Percentiles rank a stretch among this genome's conserved stretches.
phyloP scores from a whole-genome alignment of 202 grass and related monocot genomes.

The Carex arenaria region DNA sequence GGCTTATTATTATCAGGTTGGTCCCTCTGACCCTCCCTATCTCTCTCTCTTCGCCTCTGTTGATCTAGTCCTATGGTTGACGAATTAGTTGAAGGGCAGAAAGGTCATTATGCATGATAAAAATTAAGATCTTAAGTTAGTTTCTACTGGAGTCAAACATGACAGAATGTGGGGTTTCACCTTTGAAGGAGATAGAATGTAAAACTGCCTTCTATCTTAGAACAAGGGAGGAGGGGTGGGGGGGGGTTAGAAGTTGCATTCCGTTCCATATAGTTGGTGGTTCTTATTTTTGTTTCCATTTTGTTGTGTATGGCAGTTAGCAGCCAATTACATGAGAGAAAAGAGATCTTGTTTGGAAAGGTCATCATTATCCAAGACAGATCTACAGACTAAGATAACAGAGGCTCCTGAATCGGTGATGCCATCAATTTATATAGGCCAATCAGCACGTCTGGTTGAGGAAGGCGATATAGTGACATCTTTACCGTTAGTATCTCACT shows the following conservation, averaged over 20 bases:
- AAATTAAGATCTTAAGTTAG: not conserved
- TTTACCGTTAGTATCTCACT: conserved; percentile 61
- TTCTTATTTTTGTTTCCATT: conserved; percentile 27
- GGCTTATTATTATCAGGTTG: conserved; percentile 97
- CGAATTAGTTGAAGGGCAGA: not conserved
- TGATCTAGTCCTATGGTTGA: not conserved
- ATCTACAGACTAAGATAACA: conserved; percentile 39
- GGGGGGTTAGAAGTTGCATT: not conserved
- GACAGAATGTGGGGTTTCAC: not conserved
- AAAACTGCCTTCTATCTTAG: not conserved
- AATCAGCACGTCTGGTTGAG: conserved; percentile 88
- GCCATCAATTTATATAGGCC: conserved; percentile 78
- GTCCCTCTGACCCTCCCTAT: not conserved
- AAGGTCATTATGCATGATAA: not conserved
- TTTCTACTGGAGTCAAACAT: not conserved
- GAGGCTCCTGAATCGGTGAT: conserved; percentile 81
- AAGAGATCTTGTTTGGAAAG: conserved; percentile 77
- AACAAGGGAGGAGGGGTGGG: not conserved
- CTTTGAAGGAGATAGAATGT: not conserved
- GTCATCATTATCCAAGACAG: conserved; percentile 31
- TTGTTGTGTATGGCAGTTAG: conserved; percentile 68
- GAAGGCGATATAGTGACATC: conserved; percentile 76
- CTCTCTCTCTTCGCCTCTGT: not conserved
- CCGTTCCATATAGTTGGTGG: conserved; percentile 20
- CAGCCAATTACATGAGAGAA: conserved; percentile 90